Percentiles rank a stretch among this genome's conserved stretches.
phyloP scores from a whole-genome alignment of 2,329 filamentous ascomycete species.

The Cercospora beticola region DNA sequence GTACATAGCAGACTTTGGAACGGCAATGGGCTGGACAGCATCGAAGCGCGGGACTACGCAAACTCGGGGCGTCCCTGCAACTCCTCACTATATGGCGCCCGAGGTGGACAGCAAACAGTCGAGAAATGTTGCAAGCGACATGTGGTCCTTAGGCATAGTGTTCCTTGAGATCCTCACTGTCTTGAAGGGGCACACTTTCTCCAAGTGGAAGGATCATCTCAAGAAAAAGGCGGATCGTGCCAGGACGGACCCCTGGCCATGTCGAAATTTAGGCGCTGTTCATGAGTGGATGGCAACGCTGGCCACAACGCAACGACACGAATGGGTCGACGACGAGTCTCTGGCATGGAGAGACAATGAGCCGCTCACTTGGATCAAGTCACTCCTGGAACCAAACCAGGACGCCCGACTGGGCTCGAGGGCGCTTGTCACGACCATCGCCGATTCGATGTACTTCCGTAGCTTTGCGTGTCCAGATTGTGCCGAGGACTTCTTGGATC shows the following conservation, averaged over 20 bases:
- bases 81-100: not conserved
- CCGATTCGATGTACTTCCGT: not conserved
- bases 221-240: not conserved
- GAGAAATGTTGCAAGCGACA: not conserved
- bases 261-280: not conserved
- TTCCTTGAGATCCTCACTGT: not conserved
- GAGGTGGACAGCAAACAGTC: not conserved
- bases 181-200: not conserved
- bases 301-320: not conserved
- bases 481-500: not conserved
- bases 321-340: not conserved
- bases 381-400: not conserved
- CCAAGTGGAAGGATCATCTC: not conserved
- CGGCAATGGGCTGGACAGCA: not conserved
- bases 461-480: not conserved
- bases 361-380: not conserved
- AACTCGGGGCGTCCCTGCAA: not conserved
- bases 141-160: not conserved
- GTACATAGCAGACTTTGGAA: not conserved
- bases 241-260: not conserved
- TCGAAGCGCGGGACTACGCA: not conserved
- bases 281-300: not conserved
- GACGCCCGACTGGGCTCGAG: not conserved
- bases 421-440: not conserved
- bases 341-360: not conserved